Conservation (phyloP, 148 eudicot species). For the Cornus kousa region DNA sequence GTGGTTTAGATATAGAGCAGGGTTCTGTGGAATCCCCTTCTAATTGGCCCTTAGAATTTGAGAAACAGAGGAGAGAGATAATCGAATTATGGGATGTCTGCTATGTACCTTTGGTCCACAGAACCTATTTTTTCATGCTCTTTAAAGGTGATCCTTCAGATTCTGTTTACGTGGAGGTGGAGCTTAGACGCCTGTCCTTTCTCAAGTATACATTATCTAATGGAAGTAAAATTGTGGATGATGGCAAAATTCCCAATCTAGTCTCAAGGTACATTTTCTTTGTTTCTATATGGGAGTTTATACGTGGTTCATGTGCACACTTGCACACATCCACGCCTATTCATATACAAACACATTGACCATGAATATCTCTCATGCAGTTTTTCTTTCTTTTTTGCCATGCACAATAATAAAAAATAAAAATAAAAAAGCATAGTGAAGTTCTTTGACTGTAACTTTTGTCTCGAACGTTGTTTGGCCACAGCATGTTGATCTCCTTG, state of each 20-base stretch:
- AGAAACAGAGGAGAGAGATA: conserved; percentile 53
- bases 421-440: too few species aligned
- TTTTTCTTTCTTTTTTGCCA: too few species aligned
- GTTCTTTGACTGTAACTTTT: too few species aligned
- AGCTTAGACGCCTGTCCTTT: conserved; percentile 75
- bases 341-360: too few species aligned
- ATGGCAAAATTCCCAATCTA: conserved; percentile 51
- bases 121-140: conserved; percentile 81
- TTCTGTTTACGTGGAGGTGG: conserved; percentile 86
- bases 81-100: conserved; percentile 85
- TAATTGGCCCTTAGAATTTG: conserved; percentile 56
- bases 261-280: conserved; percentile 46
- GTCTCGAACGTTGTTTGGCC: too few species aligned
- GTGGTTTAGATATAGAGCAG: conserved; percentile 15
- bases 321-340: too few species aligned
- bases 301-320: too few species aligned
- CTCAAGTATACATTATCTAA: conserved; percentile 58
- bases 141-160: conserved; percentile 92
- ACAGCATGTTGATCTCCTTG: too few species aligned
- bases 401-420: too few species aligned
- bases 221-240: conserved; percentile 42
- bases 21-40: conserved; percentile 33
- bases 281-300: neutral
- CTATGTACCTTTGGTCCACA: conserved; percentile 68
- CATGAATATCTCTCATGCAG: too few species aligned